Base-by-base conservation (phyloP, 768 basidiomycete species). In the Gautieria morchelliformis region DNA sequence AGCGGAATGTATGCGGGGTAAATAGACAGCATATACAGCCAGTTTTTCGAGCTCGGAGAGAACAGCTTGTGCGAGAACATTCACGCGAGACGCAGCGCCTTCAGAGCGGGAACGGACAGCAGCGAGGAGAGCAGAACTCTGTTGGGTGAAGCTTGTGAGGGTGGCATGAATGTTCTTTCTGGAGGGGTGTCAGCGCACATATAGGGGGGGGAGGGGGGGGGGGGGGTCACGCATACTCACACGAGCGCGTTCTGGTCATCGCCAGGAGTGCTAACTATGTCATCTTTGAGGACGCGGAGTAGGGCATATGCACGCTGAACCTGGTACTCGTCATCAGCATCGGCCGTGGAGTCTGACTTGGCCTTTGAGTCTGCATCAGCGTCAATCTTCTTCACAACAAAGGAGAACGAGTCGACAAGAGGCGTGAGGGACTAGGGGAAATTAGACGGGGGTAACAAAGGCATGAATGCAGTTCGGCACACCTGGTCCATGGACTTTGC, bases 291-390 rank as follows among this genome's bases (percentile, higher is more conserved):
- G 14, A 33, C 39, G 19, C 42, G 56, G 5, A 57, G 32, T 8
- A 57, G 56, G 22, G 46, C 30, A 57, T 48, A 57, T 19, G 56
- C 56, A 35, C 56, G 56, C 49, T 49, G 56, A 24, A 57, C 7
- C 40, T 57, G 56, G 47, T 19, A 57, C 14, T 52, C 51, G 32
- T 52, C 51, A 1, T 33, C 37, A 40, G 51, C 32, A 27, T 17
- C 10, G 1, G 42, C 37, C 15, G 19, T 47, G 24, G 20, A 5
- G 22, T 39, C 46, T 10, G 20, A n/a, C 33, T 52, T 20, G 5
- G 42, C 37, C 7, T 47, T 47, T 8, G 20, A 22, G 15, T 39
- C 46, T 15, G 32, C 47, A 39, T 49, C 56, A 4, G 48, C 32
- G 20, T 57, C 37, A 11, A 59, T 42, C 35, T 57, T 57, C 6